Conservation (phyloP, 73 alveolate species). For the Paramecium biaurelia region DNA sequence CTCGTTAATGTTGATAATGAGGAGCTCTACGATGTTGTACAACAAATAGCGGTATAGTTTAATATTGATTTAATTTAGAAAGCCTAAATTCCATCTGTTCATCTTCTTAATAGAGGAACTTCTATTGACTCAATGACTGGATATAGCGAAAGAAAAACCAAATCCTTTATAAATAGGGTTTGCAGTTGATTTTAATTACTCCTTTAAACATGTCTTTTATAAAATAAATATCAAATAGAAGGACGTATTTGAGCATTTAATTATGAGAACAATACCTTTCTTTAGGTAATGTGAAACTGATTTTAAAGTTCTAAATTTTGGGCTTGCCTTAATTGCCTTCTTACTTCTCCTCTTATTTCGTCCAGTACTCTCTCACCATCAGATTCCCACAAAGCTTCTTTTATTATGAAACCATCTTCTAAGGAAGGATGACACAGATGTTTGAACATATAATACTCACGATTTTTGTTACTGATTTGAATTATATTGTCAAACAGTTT, state of each 20-base stretch:
- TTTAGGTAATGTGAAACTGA: neutral
- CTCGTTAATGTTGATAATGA: constrained; percentile 1
- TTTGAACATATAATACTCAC: neutral
- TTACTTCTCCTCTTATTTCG: neutral
- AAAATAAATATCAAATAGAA: neutral
- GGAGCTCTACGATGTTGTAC: neutral
- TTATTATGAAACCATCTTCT: neutral
- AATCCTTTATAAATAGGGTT: neutral
- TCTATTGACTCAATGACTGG: constrained; percentile 2
- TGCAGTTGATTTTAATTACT: constrained; percentile 5
- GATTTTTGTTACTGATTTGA: neutral
- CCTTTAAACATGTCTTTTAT: neutral
- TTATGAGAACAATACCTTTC: neutral
- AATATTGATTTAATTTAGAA: neutral
- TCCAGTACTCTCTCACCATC: neutral
- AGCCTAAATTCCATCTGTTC: constrained; percentile 33
- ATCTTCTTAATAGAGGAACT: neutral
- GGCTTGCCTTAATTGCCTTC: neutral
- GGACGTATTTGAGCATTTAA: neutral
- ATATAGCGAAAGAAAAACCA: neutral
- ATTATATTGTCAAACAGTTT: neutral
- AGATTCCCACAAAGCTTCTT: constrained; percentile 18
- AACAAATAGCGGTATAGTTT: neutral
- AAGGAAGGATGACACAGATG: neutral
- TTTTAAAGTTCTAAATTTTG: neutral